Evolutionary conservation across 495 filamentous ascomycete genomes (phyloP).

Genomic region (Tetracladium marchalianum): DNA sequence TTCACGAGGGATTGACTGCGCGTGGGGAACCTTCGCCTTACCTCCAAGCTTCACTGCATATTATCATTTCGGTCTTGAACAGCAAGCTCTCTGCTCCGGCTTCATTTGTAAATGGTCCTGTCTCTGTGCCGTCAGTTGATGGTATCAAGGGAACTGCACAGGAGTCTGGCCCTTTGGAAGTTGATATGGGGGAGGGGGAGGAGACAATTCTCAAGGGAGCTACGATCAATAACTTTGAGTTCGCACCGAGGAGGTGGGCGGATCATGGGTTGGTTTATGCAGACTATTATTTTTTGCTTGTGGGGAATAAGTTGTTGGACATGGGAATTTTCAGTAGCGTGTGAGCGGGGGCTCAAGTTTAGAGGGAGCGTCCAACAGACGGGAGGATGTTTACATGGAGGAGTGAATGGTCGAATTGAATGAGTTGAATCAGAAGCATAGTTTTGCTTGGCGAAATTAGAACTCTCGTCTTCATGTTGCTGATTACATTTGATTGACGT

Average conservation of each 20-base stretch:
- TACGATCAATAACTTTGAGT: constrained; percentile 25
- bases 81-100: constrained; percentile 12
- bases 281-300: constrained; percentile 30
- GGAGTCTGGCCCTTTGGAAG: constrained; percentile 4
- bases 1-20: constrained; percentile 18
- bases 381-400: too few relatives aligned
- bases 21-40: constrained; percentile 15
- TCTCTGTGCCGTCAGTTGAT: constrained; percentile 3
- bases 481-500: too few relatives aligned
- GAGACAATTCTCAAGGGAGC: constrained; percentile 21
- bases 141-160: not conserved
- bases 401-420: too few relatives aligned
- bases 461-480: too few relatives aligned
- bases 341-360: too few relatives aligned
- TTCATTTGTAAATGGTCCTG: not conserved
- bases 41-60: constrained; percentile 20
- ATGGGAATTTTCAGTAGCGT: constrained; percentile 1
- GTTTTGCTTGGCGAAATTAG: too few relatives aligned
- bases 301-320: constrained; percentile 22
- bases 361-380: too few relatives aligned
- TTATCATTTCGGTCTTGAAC: constrained; percentile 21
- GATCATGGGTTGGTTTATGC: constrained; percentile 32
- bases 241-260: constrained; percentile 16
- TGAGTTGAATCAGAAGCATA: too few relatives aligned
- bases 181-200: not conserved